A percentile compares a stretch with the other conserved stretches of the same genome.
phyloP scores from a whole-genome alignment of 768 basidiomycete species.

The Melanogaster broomeanus region DNA sequence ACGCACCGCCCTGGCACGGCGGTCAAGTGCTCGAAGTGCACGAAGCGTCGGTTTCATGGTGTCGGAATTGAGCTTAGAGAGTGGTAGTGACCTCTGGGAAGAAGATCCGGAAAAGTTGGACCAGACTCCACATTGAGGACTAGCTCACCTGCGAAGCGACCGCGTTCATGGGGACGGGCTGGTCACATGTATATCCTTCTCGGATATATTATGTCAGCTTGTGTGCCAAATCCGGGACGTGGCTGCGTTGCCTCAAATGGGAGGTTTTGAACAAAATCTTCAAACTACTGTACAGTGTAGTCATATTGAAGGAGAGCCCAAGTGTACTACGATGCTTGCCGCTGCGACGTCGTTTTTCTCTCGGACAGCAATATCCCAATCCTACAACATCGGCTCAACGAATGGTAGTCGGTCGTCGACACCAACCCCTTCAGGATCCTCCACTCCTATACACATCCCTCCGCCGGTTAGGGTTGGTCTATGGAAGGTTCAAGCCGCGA shows the following conservation, averaged over 20 bases:
- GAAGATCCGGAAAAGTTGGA: background rate
- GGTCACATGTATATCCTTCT: background rate
- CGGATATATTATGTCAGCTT: constrained; percentile 9
- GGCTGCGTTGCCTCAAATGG: background rate
- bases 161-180: too few relatives aligned
- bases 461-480: constrained; percentile 70
- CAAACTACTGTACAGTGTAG: background rate
- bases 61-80: background rate
- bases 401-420: constrained; percentile 40
- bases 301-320: background rate
- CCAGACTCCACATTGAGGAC: background rate
- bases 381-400: constrained; percentile 62
- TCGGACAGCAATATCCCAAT: constrained; percentile 78
- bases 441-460: constrained; percentile 40
- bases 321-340: constrained; percentile 57
- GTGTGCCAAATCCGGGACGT: too few relatives aligned
- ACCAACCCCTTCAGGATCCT: constrained; percentile 34
- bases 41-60: constrained; percentile 54
- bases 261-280: too few relatives aligned
- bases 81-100: background rate
- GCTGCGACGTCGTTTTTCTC: constrained; percentile 84
- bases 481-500: constrained; percentile 87
- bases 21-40: constrained; percentile 41
- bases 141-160: too few relatives aligned
- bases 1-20: constrained; percentile 38